Conservation (phyloP, 257 asterid genomes). For the Lithospermum erythrorhizon region DNA sequence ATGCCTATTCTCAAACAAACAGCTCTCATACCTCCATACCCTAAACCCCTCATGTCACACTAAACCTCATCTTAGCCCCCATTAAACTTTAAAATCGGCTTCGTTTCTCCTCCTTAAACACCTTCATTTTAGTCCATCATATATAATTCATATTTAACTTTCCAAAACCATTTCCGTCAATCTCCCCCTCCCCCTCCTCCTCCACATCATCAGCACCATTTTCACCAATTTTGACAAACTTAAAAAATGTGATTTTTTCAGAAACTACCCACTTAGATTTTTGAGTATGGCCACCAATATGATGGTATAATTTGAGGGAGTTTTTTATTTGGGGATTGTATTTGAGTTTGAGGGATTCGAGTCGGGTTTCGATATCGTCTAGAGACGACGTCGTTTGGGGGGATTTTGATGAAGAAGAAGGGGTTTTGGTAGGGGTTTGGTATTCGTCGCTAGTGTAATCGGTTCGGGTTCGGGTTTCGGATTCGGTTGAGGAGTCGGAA, state of each 20-base stretch:
- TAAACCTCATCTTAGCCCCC: slow-evolving; percentile 91
- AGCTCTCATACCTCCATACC: slow-evolving; percentile 42
- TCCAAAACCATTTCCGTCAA: slow-evolving; percentile 45
- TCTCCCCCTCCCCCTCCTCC: slow-evolving; percentile 30
- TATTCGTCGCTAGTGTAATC: slow-evolving; percentile 28
- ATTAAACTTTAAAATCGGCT: slow-evolving; percentile 67
- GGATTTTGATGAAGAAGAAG: slow-evolving; percentile 36
- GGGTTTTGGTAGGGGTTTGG: slow-evolving; percentile 39
- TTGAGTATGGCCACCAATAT: slow-evolving; percentile 40
- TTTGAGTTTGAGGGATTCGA: slow-evolving; percentile 76
- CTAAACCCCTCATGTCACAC: slow-evolving; percentile 43
- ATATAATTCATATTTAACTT: slow-evolving; percentile 51
- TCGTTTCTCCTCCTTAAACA: slow-evolving; percentile 56
- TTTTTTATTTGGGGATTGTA: slow-evolving; percentile 34
- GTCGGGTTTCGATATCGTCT: slow-evolving; percentile 69
- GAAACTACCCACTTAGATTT: slow-evolving; percentile 63
- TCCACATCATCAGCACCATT: slow-evolving; percentile 21
- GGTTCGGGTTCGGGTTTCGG: slow-evolving; percentile 28
- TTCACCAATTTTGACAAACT: slow-evolving; percentile 37
- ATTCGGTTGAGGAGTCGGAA: slow-evolving; percentile 49
- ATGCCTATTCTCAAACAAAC: slow-evolving; percentile 73
- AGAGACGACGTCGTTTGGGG: slow-evolving; percentile 22
- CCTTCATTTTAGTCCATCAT: slow-evolving; percentile 60
- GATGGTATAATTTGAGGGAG: slow-evolving; percentile 58
- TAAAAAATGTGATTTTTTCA: slow-evolving; percentile 42